phyloP scores from a whole-genome alignment of 2,329 filamentous ascomycete species.

The Penicillium sp. region DNA sequence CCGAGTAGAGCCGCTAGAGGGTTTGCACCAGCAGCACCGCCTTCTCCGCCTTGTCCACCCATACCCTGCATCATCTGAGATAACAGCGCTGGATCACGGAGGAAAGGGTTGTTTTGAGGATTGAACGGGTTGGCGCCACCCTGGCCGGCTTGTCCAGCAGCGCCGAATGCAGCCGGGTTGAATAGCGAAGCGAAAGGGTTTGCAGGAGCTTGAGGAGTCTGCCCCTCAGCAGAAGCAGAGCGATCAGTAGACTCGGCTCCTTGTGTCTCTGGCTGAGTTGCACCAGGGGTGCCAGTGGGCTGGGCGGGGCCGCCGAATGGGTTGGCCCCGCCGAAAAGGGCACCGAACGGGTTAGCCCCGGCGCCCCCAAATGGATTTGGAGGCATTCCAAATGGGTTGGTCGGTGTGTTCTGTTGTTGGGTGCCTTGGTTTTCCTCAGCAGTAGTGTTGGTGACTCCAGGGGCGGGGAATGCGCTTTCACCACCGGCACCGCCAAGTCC shows the following conservation, averaged over 20 bases:
- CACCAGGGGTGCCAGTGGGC: slow-evolving; percentile 33
- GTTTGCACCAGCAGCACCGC: slow-evolving; percentile 40
- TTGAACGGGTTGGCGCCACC: slow-evolving; percentile 49
- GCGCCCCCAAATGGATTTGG: slow-evolving; percentile 13
- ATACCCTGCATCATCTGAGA: slow-evolving; percentile 57
- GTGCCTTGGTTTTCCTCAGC: slow-evolving; percentile 50
- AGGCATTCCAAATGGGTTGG: slow-evolving; percentile 22
- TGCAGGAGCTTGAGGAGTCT: slow-evolving; percentile 45
- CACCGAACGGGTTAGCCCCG: slow-evolving; percentile 56
- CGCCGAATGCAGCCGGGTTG: slow-evolving; percentile 43
- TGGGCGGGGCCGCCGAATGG: slow-evolving; percentile 27
- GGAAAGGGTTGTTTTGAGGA: slow-evolving; percentile 54
- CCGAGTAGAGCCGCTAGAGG: slow-evolving; percentile 53
- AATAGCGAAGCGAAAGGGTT: slow-evolving; percentile 74
- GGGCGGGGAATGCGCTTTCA: slow-evolving; percentile 74
- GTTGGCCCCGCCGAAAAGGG: slow-evolving; percentile 52
- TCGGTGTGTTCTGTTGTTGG: slow-evolving; percentile 37
- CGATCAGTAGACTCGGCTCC: slow-evolving; percentile 30
- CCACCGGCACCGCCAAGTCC: slow-evolving; percentile 53
- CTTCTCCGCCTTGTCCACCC: slow-evolving; percentile 40
- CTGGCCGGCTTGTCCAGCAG: slow-evolving; percentile 35
- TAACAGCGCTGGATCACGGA: slow-evolving; percentile 62
- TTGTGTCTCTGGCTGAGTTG: slow-evolving; percentile 33
- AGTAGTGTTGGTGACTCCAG: slow-evolving; percentile 86
- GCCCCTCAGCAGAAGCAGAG: slow-evolving; percentile 32